Base-by-base conservation (phyloP, 768 basidiomycete genomes). In the Filobasidium floriforme region DNA sequence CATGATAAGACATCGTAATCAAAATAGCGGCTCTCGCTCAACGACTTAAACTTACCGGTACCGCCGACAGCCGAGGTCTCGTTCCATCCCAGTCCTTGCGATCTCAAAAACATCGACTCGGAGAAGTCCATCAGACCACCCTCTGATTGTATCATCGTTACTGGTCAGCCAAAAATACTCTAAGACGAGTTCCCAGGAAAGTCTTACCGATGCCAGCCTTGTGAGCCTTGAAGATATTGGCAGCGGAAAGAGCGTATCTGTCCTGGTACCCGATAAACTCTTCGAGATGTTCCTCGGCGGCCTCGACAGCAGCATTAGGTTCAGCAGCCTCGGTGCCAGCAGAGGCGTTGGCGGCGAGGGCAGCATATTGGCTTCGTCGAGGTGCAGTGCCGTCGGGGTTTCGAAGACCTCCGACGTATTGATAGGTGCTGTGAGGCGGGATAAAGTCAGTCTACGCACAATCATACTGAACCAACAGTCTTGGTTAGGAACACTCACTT, bases 221-320 rank as follows among this genome's bases (percentile, higher is more conserved):
- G 66, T 71, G 70, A 9, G 70, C 70, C 40, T 71, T 69, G 68
- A 69, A 69, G 29, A 69, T 52, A 41, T 69, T 69, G n/a, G 66
- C 64, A 14, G 68, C 70, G 9, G 70, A 60, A 18, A 60, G 37
- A 32, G 61, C 60, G 22, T 63, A 59, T 43, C 65, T 69, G 44
- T 41, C 22, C 24, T 51, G 18, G 54, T 49, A 69, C 12, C 60
- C 69, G 61, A 69, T 65, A 59, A 68, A 69, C 26, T 60, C 46
- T 37, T 67, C 57, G 11, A 71, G 54, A 10, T 40, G 62, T 15
- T 43, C 65, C 19, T 63, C 62, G 7, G 70, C 70, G n/a, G 65
- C 68, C 19, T 63, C 70, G 7, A 60, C 44, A 10, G 49, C 54
- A 40, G 66, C 67, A n/a, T 41, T 18, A 29, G 67, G 67, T 26